Conservation (phyloP, 1,284 basidiomycete genomes). For the Moesziomyces parantarcticus region DNA sequence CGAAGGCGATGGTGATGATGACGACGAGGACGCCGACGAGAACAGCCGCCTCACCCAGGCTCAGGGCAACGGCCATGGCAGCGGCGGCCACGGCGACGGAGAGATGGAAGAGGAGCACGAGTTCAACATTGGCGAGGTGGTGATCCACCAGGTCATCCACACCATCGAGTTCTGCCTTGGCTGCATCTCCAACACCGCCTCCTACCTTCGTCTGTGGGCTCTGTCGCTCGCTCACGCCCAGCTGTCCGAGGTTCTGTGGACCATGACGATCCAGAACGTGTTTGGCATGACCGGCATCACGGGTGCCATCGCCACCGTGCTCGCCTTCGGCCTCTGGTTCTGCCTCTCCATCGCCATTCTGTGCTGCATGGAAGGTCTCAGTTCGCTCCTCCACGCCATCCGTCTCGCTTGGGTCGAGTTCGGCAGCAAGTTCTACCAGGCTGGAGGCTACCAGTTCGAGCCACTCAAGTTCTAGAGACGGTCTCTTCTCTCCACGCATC, state of each 20-base stretch:
- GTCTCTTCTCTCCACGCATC: background rate
- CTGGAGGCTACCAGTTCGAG: slow-evolving; percentile 76
- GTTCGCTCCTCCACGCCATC: slow-evolving; percentile 86
- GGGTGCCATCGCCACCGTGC: slow-evolving; percentile 73
- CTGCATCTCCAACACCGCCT: slow-evolving; percentile 99
- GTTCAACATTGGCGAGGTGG: slow-evolving; percentile 89
- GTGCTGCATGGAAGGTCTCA: slow-evolving; percentile 90
- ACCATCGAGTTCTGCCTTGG: slow-evolving; percentile 89
- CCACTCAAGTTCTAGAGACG: slow-evolving; percentile 55
- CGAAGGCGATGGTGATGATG: slow-evolving; percentile 48
- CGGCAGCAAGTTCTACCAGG: slow-evolving; percentile 95
- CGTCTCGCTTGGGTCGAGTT: slow-evolving; percentile 98
- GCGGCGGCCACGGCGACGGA: slow-evolving; percentile 79
- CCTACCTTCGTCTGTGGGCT: slow-evolving; percentile 98
- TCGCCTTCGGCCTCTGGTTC: slow-evolving; percentile 86
- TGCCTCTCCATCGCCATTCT: slow-evolving; percentile 74
- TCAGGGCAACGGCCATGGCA: slow-evolving; percentile 75
- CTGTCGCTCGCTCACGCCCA: slow-evolving; percentile 97
- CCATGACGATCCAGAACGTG: slow-evolving; percentile 66
- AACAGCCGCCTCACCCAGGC: slow-evolving; percentile 65
- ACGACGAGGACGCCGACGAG: slow-evolving; percentile 70
- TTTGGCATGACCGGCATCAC: slow-evolving; percentile 70
- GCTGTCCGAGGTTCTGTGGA: slow-evolving; percentile 83
- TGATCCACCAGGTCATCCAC: slow-evolving; percentile 91
- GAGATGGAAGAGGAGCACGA: slow-evolving; percentile 73